A percentile compares a stretch with the other conserved stretches of the same genome.
Evolutionary conservation across 2,329 filamentous ascomycete genomes (phyloP).

Genomic region (Aspergillus ochraceus): DNA sequence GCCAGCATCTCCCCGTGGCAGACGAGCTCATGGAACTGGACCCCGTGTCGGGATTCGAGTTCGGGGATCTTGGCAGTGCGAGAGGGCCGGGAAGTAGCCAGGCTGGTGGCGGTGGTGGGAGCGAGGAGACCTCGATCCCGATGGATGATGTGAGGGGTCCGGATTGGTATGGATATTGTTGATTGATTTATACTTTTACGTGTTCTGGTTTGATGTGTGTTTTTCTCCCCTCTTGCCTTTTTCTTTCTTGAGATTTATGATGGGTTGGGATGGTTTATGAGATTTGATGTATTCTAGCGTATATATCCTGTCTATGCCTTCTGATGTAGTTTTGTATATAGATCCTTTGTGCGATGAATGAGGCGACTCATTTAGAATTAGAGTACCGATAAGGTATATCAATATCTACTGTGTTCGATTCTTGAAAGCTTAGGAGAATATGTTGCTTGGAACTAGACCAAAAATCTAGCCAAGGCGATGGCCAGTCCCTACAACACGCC

Average conservation of each 20-base stretch:
- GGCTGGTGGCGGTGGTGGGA: conserved; percentile 3
- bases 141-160: conserved; percentile 10
- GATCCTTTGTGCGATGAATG: not conserved
- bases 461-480: too few species aligned
- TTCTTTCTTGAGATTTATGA: not conserved
- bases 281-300: not conserved
- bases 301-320: not conserved
- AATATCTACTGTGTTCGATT: too few species aligned
- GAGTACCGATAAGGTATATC: too few species aligned
- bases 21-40: conserved; percentile 47
- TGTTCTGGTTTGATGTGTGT: not conserved
- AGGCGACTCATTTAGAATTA: not conserved
- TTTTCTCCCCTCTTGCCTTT: not conserved
- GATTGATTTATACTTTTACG: not conserved
- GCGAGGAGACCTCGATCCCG: conserved; percentile 2
- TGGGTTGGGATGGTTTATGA: not conserved
- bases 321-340: not conserved
- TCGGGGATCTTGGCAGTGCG: conserved; percentile 26
- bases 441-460: too few species aligned
- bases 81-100: conserved; percentile 2
- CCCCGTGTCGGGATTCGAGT: conserved; percentile 36
- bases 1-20: conserved; percentile 45
- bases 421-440: too few species aligned
- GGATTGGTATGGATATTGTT: conserved; percentile 18
- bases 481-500: too few species aligned